phyloP scores from a whole-genome alignment of 2,329 filamentous ascomycete species.

The Fusarium staphyleae region DNA sequence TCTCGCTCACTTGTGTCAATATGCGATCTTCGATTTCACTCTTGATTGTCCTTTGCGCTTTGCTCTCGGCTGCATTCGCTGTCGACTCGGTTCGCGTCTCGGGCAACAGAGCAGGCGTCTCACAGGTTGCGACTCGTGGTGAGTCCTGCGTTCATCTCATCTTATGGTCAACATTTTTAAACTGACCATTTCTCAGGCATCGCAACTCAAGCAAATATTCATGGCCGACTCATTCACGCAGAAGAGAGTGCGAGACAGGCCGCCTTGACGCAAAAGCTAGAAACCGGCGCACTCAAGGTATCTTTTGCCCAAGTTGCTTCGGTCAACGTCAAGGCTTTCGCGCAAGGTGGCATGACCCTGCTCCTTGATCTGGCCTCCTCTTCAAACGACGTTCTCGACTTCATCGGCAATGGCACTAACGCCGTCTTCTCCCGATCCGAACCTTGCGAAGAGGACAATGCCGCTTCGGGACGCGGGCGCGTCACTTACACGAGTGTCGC shows the following conservation, averaged over 20 bases:
- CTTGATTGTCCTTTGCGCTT: conserved; percentile 26
- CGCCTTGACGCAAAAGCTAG: conserved; percentile 77
- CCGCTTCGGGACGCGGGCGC: conserved; percentile 52
- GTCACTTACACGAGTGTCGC: conserved; percentile 41
- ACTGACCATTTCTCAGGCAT: conserved; percentile 60
- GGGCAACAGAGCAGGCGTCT: conserved; percentile 28
- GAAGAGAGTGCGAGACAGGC: conserved; percentile 81
- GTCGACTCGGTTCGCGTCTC: conserved; percentile 25
- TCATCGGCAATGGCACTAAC: conserved; percentile 89
- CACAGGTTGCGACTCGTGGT: conserved; percentile 37
- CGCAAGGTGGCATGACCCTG: conserved; percentile 81
- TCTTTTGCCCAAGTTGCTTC: conserved; percentile 81
- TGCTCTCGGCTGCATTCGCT: conserved; percentile 19
- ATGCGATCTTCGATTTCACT: conserved; percentile 30
- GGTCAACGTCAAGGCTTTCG: conserved; percentile 81
- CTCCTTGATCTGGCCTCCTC: conserved; percentile 84
- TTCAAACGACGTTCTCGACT: conserved; percentile 76
- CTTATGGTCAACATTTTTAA: background rate
- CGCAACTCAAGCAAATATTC: conserved; percentile 69
- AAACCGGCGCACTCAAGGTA: conserved; percentile 83
- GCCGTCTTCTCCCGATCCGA: conserved; percentile 82
- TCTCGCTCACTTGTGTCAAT: background rate
- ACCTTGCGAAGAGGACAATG: conserved; percentile 67
- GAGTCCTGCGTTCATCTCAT: conserved; percentile 2
- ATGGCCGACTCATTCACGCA: conserved; percentile 78